Percentiles rank a stretch among this genome's conserved stretches.
Evolutionary conservation across 2,329 filamentous ascomycete genomes (phyloP).

Genomic region (Scytalidium sp.): DNA sequence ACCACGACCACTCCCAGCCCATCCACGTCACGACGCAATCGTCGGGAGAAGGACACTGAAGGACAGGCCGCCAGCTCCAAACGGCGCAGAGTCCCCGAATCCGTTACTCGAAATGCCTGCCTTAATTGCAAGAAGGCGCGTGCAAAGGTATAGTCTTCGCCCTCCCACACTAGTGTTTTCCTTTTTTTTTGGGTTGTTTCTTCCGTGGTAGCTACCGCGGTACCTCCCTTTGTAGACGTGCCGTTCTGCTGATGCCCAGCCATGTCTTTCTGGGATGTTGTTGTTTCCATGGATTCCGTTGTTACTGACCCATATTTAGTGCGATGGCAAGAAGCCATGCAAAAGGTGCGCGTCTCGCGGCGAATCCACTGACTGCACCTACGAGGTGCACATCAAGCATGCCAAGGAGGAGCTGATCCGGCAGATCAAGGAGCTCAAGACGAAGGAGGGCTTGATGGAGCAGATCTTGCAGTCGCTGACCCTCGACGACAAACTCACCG

Average conservation of each 20-base stretch:
- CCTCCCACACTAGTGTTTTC: too few species aligned
- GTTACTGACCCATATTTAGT: constrained; percentile 18
- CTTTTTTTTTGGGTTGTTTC: too few species aligned
- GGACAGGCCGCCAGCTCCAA: constrained; percentile 17
- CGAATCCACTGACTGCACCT: constrained; percentile 24
- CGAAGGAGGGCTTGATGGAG: constrained; percentile 24
- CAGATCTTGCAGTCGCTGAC: constrained; percentile 26
- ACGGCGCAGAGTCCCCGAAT: constrained; percentile 28
- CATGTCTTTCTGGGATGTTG: too few species aligned
- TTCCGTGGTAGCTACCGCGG: too few species aligned
- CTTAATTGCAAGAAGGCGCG: constrained; percentile 31
- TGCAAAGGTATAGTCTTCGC: constrained; percentile 28
- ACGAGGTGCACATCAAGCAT: constrained; percentile 32
- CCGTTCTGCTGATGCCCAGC: too few species aligned
- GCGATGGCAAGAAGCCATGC: constrained; percentile 31
- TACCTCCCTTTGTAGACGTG: too few species aligned
- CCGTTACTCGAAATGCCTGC: constrained; percentile 32
- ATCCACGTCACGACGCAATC: constrained; percentile 19
- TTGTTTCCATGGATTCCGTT: too few species aligned
- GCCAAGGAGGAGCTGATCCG: constrained; percentile 30
- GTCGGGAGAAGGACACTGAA: constrained; percentile 16
- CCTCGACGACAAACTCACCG: constrained; percentile 23
- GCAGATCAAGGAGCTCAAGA: constrained; percentile 27
- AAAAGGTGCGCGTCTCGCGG: constrained; percentile 25
- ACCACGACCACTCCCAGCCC: constrained; percentile 22